These are phyloP conservation scores for Fermentozyma sake DNA, from an alignment of 1,139 yeast genomes.

Conservation along the genomic window DNA sequence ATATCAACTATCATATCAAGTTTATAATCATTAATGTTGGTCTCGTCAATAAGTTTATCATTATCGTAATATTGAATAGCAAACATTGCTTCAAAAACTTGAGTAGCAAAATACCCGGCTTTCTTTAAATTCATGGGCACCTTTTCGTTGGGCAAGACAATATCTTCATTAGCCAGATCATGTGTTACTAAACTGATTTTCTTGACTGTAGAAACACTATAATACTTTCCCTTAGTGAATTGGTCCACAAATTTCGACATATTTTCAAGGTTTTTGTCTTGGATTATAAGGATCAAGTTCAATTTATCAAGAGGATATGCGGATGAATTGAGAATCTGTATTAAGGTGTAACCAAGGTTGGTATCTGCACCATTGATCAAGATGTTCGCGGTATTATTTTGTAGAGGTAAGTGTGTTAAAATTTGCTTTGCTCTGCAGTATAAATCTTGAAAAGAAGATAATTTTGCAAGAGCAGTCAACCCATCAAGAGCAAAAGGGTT, in stretches of 20 bases:
- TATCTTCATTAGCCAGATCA: conserved; percentile 33
- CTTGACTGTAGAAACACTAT: conserved; percentile 18
- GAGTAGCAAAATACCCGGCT: conserved; percentile 37
- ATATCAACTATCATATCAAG: conserved; percentile 40
- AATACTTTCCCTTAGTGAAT: conserved; percentile 16
- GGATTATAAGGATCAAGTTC: conserved; percentile 30
- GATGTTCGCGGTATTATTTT: conserved; percentile 19
- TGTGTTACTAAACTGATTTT: conserved; percentile 28
- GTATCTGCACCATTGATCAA: conserved; percentile 47
- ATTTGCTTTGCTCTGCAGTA: conserved; percentile 40
- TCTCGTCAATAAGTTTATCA: conserved; percentile 16
- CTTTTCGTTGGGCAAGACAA: conserved; percentile 35
- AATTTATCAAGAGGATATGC: conserved; percentile 18
- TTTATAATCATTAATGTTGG: conserved; percentile 25
- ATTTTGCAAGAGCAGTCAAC: conserved; percentile 33
- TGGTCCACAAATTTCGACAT: conserved; percentile 22
- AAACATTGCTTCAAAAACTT: conserved; percentile 34
- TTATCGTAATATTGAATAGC: conserved; percentile 14
- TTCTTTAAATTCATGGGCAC: conserved; percentile 35
- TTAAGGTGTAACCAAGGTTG: conserved; percentile 31
- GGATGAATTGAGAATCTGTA: conserved; percentile 29
- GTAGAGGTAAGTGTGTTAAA: conserved; percentile 22
- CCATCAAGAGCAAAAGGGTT: too few species aligned
- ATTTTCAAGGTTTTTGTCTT: conserved; percentile 19
- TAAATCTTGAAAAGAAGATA: conserved; percentile 30